Percentiles rank a stretch among this genome's conserved stretches.
phyloP scores from a whole-genome alignment of 1,284 basidiomycete genomes.

The Trichosporon asahii region DNA sequence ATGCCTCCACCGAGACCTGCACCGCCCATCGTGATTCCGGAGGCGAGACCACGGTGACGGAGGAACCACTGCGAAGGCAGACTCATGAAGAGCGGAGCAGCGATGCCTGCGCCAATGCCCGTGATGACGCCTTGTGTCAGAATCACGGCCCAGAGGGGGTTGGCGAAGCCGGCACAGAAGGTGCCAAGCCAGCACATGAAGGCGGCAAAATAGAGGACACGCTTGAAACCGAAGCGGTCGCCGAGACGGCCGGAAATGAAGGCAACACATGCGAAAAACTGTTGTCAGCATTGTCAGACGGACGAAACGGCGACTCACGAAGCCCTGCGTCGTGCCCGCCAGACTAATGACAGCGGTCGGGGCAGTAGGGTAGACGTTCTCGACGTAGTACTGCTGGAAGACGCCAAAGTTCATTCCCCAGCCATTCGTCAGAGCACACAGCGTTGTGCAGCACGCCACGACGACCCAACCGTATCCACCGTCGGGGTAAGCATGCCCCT shows the following conservation, averaged over 20 bases:
- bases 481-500: slow-evolving; percentile 42
- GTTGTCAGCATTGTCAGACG: neutral
- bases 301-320: slow-evolving; percentile 1
- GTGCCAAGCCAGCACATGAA: slow-evolving; percentile 32
- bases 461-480: slow-evolving; percentile 49
- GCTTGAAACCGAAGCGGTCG: slow-evolving; percentile 34
- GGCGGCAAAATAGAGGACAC: slow-evolving; percentile 23
- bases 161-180: slow-evolving; percentile 16
- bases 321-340: slow-evolving; percentile 13
- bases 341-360: slow-evolving; percentile 30
- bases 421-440: slow-evolving; percentile 31
- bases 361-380: slow-evolving; percentile 21
- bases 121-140: slow-evolving; percentile 30
- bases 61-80: slow-evolving; percentile 46
- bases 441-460: slow-evolving; percentile 31
- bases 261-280: slow-evolving; percentile 11
- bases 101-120: slow-evolving; percentile 36
- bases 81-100: slow-evolving; percentile 41
- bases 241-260: slow-evolving; percentile 21
- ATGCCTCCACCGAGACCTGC: slow-evolving; percentile 39
- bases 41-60: slow-evolving; percentile 36
- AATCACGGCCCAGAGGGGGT: slow-evolving; percentile 16
- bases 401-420: slow-evolving; percentile 41
- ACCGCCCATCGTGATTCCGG: slow-evolving; percentile 40
- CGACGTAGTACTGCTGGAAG: slow-evolving; percentile 38